Evolutionary conservation across 371 early-diverging fungal species (phyloP).

Genomic region (Actinomortierella ambigua): DNA sequence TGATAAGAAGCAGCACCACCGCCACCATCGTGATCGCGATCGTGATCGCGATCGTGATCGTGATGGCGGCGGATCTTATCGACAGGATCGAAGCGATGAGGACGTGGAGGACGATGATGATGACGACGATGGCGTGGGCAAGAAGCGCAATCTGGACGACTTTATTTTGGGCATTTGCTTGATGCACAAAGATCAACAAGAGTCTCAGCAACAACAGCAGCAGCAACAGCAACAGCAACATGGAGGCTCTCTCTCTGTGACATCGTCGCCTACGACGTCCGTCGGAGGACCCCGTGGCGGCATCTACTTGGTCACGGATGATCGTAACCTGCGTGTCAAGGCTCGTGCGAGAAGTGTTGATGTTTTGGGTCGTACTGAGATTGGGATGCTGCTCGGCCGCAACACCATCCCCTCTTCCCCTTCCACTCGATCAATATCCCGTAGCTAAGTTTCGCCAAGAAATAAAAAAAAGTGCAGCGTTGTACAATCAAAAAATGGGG

Average conservation of each 20-base stretch:
- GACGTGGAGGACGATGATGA: conserved; percentile 17
- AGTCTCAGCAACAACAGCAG: conserved; percentile 25
- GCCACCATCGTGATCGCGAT: conserved; percentile 4
- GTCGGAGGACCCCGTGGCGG: conserved; percentile 1
- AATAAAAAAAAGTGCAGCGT: too few relatives aligned
- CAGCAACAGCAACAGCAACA: conserved; percentile 27
- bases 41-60: background rate
- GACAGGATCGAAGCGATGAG: conserved; percentile 13
- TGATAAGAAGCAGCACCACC: conserved; percentile 26
- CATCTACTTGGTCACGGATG: conserved; percentile 68
- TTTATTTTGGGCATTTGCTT: conserved; percentile 66
- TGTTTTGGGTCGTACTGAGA: conserved; percentile 50
- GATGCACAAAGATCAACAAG: conserved; percentile 49
- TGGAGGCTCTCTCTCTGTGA: conserved; percentile 7
- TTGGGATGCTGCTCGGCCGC: conserved; percentile 7
- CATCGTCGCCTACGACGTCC: conserved; percentile 2
- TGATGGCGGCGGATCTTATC: conserved; percentile 1
- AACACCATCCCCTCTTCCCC: background rate
- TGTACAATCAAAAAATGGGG: too few relatives aligned
- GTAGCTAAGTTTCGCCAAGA: too few relatives aligned
- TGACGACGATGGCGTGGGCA: conserved; percentile 54
- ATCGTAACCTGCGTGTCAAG: conserved; percentile 70
- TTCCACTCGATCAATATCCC: too few relatives aligned
- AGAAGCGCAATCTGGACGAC: conserved; percentile 69
- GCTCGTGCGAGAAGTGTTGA: conserved; percentile 67